Evolutionary conservation across 768 basidiomycete genomes (phyloP).

Genomic region (Hysterangium stoloniferum): DNA sequence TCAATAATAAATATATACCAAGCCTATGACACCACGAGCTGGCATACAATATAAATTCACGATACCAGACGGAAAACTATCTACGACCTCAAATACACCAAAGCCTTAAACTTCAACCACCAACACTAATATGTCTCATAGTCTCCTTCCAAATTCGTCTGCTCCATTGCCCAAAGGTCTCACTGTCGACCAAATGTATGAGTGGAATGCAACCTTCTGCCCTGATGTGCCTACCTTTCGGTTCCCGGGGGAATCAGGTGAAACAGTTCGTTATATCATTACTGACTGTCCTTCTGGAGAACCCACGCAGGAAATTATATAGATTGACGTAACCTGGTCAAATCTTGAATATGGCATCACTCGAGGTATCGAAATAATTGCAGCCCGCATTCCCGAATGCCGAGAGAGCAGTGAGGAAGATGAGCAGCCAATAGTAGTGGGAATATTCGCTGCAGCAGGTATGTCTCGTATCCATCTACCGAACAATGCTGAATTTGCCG

Average conservation of each 20-base stretch:
- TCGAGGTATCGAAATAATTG: slow-evolving; percentile 2
- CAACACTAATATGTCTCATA: too few species aligned
- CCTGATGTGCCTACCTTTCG: not conserved
- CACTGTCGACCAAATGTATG: slow-evolving; percentile 8
- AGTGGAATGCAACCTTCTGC: slow-evolving; percentile 4
- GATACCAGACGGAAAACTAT: too few species aligned
- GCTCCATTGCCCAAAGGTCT: not conserved
- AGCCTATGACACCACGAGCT: too few species aligned
- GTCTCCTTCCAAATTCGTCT: too few species aligned
- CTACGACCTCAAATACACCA: too few species aligned
- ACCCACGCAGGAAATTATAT: not conserved
- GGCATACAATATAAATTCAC: too few species aligned
- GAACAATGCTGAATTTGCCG: not conserved
- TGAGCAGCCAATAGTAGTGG: not conserved
- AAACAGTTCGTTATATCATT: not conserved
- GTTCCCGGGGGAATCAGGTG: not conserved
- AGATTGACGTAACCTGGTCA: slow-evolving; percentile 2
- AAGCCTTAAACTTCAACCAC: too few species aligned
- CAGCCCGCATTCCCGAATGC: not conserved
- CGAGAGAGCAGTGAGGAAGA: too few species aligned
- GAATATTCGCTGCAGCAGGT: slow-evolving; percentile 4
- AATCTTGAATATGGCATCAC: not conserved
- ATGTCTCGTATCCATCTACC: not conserved
- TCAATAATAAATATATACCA: too few species aligned
- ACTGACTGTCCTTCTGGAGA: not conserved